phyloP scores from a whole-genome alignment of 139 green algal species.

The Chlorella sp. region DNA sequence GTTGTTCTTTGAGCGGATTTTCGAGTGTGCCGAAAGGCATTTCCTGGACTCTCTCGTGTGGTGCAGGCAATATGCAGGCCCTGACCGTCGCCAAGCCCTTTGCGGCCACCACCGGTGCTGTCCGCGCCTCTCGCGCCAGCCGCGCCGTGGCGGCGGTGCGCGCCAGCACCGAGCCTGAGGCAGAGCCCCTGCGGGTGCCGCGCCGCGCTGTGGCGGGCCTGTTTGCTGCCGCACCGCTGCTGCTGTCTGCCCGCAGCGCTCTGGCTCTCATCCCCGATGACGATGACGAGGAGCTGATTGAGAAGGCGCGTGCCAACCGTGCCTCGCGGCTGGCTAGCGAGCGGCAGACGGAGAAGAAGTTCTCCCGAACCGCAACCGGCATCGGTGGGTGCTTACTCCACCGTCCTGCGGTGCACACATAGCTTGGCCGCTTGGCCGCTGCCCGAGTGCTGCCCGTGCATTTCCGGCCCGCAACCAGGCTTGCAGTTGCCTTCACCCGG shows the following conservation, averaged over 20 bases:
- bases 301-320: conserved; percentile 71
- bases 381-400: neutral
- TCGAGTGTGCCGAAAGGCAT: neutral
- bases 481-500: too few relatives aligned
- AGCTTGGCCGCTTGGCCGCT: too few relatives aligned
- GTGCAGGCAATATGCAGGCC: conserved; percentile 4
- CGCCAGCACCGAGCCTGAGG: neutral
- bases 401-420: too few relatives aligned
- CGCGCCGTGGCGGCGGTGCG: conserved; percentile 18
- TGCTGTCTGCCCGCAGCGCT: conserved; percentile 25
- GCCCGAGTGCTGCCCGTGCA: too few relatives aligned
- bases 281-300: conserved; percentile 79
- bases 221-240: conserved; percentile 35
- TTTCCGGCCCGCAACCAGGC: too few relatives aligned
- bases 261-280: conserved; percentile 73
- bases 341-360: conserved; percentile 27
- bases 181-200: neutral
- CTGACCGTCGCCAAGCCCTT: conserved; percentile 9
- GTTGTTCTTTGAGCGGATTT: too few relatives aligned
- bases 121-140: neutral
- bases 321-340: conserved; percentile 48
- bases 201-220: conserved; percentile 32
- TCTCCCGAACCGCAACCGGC: neutral
- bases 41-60: neutral
- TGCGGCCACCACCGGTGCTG: neutral